Evolutionary conservation across 1,139 yeast genomes (phyloP).

Genomic region (Geotrichum carabidarum): DNA sequence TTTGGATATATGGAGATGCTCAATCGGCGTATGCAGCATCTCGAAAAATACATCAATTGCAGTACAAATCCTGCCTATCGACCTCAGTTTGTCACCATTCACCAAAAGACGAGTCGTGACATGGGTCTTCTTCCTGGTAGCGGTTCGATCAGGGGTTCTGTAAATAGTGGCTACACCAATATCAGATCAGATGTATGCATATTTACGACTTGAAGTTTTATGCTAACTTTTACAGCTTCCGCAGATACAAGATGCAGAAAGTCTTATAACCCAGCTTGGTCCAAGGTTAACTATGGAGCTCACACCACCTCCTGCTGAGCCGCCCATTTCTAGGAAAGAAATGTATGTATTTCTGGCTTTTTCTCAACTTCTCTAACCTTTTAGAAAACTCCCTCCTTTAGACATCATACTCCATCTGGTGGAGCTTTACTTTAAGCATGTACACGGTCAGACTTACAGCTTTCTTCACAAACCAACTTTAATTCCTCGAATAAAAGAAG

Average conservation of each 20-base stretch:
- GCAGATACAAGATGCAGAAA: conserved; percentile 13
- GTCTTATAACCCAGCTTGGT: conserved; percentile 19
- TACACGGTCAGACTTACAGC: conserved; percentile 39
- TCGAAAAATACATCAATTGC: conserved; percentile 29
- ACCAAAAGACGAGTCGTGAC: conserved; percentile 12
- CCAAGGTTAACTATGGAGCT: conserved; percentile 14
- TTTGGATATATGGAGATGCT: conserved; percentile 38
- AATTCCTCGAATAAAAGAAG: conserved; percentile 31
- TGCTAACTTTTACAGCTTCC: not conserved
- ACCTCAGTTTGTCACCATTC: conserved; percentile 17
- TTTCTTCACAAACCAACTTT: conserved; percentile 38
- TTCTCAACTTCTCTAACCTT: not conserved
- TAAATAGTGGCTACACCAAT: conserved; percentile 13
- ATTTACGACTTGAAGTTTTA: not conserved
- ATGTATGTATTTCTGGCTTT: not conserved
- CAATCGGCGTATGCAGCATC: conserved; percentile 32
- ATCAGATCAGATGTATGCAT: conserved; percentile 4
- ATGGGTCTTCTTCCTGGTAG: conserved; percentile 1
- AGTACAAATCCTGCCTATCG: conserved; percentile 20
- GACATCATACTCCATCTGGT: conserved; percentile 30
- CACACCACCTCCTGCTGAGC: conserved; percentile 12
- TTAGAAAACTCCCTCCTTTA: conserved; percentile 18
- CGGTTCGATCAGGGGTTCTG: conserved; percentile 8
- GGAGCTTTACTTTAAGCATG: conserved; percentile 34
- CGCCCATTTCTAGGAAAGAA: not conserved